phyloP scores from a whole-genome alignment of 805 yeast species.

The Groenewaldozyma tartarivorans region DNA sequence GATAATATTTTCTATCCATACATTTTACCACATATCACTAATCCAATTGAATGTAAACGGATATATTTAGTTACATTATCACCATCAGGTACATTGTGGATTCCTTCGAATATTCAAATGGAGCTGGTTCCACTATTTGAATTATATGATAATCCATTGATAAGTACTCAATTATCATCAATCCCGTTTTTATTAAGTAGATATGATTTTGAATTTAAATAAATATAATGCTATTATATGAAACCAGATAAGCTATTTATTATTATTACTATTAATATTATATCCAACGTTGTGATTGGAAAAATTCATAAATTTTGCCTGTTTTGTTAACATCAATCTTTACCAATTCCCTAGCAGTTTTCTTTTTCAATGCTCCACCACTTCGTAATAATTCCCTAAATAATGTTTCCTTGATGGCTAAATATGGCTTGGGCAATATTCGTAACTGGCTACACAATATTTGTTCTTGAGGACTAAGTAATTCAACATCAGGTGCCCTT shows the following conservation, averaged over 20 bases:
- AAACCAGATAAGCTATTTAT: too few species aligned
- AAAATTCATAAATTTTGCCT: conserved; percentile 82
- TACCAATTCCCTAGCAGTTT: conserved; percentile 73
- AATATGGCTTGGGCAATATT: conserved; percentile 84
- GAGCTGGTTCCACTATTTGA: conserved; percentile 27
- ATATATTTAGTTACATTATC: conserved; percentile 23
- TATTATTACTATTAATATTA: too few species aligned
- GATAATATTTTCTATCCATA: conserved; percentile 26
- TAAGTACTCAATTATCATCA: conserved; percentile 26
- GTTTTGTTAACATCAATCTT: conserved; percentile 84
- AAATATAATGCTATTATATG: conserved; percentile 5
- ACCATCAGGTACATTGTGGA: conserved; percentile 11
- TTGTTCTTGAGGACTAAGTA: conserved; percentile 82
- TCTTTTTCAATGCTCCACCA: conserved; percentile 76
- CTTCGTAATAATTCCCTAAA: conserved; percentile 80
- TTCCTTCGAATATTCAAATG: conserved; percentile 25
- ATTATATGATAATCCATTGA: conserved; percentile 23
- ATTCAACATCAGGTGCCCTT: conserved; percentile 71
- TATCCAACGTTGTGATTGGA: conserved; percentile 88
- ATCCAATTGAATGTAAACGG: conserved; percentile 28
- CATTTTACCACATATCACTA: conserved; percentile 27
- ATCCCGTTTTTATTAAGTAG: conserved; percentile 30
- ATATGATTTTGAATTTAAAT: conserved; percentile 23
- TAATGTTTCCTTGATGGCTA: conserved; percentile 82
- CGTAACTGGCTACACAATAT: conserved; percentile 73